phyloP scores from a whole-genome alignment of 441 rosid species.

The Biscutella auriculata region DNA sequence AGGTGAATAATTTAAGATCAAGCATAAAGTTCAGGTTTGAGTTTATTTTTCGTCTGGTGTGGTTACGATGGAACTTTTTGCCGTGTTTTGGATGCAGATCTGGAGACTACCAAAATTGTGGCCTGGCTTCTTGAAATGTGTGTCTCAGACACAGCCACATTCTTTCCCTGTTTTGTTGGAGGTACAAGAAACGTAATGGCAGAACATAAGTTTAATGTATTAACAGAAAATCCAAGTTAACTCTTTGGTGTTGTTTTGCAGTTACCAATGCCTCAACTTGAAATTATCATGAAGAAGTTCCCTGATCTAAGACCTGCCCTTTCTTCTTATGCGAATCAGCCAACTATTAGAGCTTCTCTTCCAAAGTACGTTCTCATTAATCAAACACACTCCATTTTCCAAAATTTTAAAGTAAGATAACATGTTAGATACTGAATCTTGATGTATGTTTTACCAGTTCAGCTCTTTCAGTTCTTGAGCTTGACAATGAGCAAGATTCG shows the following conservation, averaged over 20 bases:
- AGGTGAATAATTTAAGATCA: slow-evolving; percentile 39
- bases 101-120: slow-evolving; percentile 98
- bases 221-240: background rate
- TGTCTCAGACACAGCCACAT: slow-evolving; percentile 90
- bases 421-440: background rate
- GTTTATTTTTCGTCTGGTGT: background rate
- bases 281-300: slow-evolving; percentile 67
- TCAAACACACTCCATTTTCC: background rate
- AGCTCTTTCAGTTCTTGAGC: slow-evolving; percentile 59
- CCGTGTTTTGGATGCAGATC: slow-evolving; percentile 34
- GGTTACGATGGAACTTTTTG: background rate
- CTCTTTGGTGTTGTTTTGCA: slow-evolving; percentile 29
- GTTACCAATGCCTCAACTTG: slow-evolving; percentile 85
- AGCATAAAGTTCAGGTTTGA: background rate
- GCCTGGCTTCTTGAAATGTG: slow-evolving; percentile 96
- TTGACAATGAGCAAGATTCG: slow-evolving; percentile 34
- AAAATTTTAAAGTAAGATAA: background rate
- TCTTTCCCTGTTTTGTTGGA: slow-evolving; percentile 73
- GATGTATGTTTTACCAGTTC: slow-evolving; percentile 36
- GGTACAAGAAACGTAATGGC: slow-evolving; percentile 31
- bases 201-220: background rate
- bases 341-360: slow-evolving; percentile 49
- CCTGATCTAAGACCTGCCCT: slow-evolving; percentile 60
- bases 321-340: slow-evolving; percentile 61
- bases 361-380: slow-evolving; percentile 46